Conservation (phyloP, 495 filamentous ascomycete genomes). For the Chaetomidium leptoderma region DNA sequence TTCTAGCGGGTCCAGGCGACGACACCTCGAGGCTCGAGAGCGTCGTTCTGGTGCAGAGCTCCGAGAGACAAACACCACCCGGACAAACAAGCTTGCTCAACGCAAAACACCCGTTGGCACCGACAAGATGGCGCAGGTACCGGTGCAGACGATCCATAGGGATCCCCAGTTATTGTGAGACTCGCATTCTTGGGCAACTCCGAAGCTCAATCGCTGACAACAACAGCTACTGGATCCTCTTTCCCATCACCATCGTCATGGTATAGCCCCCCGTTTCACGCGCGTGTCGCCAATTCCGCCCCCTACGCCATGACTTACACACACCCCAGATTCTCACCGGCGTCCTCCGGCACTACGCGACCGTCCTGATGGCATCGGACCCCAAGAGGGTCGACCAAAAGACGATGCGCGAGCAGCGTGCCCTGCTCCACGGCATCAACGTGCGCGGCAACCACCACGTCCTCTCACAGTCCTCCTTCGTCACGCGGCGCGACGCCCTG, state of each 20-base stretch:
- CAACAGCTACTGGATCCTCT: slow-evolving; percentile 90
- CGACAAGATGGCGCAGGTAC: slow-evolving; percentile 72
- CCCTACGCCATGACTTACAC: slow-evolving; percentile 7
- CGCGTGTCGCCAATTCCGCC: not conserved
- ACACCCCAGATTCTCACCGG: slow-evolving; percentile 75
- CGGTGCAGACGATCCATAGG: slow-evolving; percentile 91
- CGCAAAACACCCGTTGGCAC: slow-evolving; percentile 4
- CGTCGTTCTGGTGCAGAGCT: not conserved
- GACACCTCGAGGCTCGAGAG: slow-evolving; percentile 9
- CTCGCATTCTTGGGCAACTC: not conserved
- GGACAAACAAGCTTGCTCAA: not conserved
- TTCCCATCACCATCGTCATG: slow-evolving; percentile 97
- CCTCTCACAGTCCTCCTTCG: slow-evolving; percentile 71
- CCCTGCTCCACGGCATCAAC: slow-evolving; percentile 78
- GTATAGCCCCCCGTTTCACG: slow-evolving; percentile 41
- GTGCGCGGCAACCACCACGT: slow-evolving; percentile 73
- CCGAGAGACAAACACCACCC: not conserved
- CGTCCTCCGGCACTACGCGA: slow-evolving; percentile 92
- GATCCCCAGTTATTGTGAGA: slow-evolving; percentile 95
- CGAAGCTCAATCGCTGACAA: slow-evolving; percentile 4
- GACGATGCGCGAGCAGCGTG: slow-evolving; percentile 79
- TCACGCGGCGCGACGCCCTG: slow-evolving; percentile 71
- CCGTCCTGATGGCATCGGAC: slow-evolving; percentile 76
- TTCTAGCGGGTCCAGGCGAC: slow-evolving; percentile 4
- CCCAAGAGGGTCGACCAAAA: slow-evolving; percentile 77